These are phyloP conservation scores for Russula sp. DNA, from an alignment of 768 basidiomycete genomes.

Conservation along the genomic window DNA sequence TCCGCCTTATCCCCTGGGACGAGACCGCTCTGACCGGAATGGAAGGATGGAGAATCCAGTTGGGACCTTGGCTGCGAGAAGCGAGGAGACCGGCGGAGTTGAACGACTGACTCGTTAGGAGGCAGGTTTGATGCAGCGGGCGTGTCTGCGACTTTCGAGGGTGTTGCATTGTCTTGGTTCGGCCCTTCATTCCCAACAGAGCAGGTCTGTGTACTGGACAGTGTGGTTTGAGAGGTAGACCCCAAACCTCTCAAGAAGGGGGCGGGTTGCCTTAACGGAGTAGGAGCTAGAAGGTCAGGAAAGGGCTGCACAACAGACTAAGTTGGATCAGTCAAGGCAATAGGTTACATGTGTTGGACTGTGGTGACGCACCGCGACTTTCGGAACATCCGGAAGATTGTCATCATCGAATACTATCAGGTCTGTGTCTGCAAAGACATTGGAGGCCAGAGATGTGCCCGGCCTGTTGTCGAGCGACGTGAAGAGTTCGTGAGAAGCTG, in stretches of 20 bases:
- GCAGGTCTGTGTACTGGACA: background rate
- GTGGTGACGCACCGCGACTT: background rate
- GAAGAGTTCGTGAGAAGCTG: background rate
- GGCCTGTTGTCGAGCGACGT: background rate
- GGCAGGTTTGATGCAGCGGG: background rate
- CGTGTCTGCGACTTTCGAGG: background rate
- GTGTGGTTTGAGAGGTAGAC: background rate
- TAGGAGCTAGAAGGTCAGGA: constrained; percentile 13
- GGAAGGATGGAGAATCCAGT: background rate
- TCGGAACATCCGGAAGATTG: background rate
- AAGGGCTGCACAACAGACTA: constrained; percentile 3
- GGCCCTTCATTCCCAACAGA: background rate
- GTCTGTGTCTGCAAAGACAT: background rate
- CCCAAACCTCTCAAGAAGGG: background rate
- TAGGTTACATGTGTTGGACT: background rate
- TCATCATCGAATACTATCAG: constrained; percentile 8
- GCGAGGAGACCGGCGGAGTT: background rate
- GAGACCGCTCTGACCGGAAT: background rate
- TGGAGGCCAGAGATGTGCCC: background rate
- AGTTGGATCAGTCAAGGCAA: background rate
- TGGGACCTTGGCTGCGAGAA: background rate
- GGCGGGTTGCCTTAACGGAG: background rate
- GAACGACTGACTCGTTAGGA: background rate
- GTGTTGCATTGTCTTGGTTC: background rate
- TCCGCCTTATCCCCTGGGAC: background rate